Evolutionary conservation across 163 green algal genomes (phyloP).

Genomic region (Botryococcus braunii): DNA sequence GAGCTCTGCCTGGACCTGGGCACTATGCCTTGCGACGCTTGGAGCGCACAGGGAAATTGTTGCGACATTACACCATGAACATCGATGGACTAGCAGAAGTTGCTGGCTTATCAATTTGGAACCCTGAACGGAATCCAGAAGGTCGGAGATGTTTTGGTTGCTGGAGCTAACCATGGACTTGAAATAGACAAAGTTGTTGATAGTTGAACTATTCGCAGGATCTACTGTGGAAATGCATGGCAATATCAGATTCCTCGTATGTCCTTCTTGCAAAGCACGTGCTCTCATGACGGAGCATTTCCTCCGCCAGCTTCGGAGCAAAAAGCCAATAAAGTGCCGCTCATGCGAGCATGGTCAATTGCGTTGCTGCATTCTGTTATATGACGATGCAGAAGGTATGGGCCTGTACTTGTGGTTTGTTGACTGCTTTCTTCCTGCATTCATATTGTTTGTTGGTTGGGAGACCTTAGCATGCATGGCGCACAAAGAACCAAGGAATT

Average conservation of each 20-base stretch:
- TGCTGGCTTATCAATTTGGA: constrained; percentile 77
- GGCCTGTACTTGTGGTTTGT: too few species aligned
- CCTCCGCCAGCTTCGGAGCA: constrained; percentile 10
- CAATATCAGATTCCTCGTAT: constrained; percentile 64
- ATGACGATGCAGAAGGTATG: constrained; percentile 47
- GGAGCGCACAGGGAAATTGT: constrained; percentile 32
- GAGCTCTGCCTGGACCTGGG: constrained; percentile 44
- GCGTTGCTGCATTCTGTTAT: constrained; percentile 82
- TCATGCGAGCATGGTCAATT: constrained; percentile 42
- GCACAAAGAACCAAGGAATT: too few species aligned
- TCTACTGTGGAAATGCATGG: constrained; percentile 86
- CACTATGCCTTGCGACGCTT: constrained; percentile 62
- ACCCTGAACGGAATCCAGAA: constrained; percentile 58
- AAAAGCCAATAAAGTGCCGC: constrained; percentile 21
- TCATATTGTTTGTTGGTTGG: too few species aligned
- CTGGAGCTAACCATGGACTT: not conserved
- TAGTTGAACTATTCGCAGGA: constrained; percentile 15
- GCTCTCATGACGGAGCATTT: constrained; percentile 10
- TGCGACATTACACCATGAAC: constrained; percentile 90
- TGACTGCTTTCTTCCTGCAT: too few species aligned
- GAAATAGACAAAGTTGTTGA: not conserved
- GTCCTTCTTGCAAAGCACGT: constrained; percentile 31
- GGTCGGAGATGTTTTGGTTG: constrained; percentile 13
- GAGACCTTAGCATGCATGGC: too few species aligned
- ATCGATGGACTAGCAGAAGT: constrained; percentile 77